Conservation (phyloP, 768 basidiomycete species). For the Kwoniella dendrophila region DNA sequence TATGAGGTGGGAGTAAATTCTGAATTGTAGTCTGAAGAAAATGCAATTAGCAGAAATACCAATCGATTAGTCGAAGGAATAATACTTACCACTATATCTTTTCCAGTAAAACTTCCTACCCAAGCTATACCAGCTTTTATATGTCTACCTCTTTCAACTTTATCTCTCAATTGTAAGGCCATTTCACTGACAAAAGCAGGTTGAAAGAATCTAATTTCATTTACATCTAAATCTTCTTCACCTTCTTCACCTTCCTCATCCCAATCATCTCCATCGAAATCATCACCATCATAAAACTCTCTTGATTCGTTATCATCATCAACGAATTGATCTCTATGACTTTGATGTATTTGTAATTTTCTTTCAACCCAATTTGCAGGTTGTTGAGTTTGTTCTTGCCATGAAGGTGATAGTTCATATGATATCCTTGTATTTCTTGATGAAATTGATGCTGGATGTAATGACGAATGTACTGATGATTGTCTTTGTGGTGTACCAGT, state of each 20-base stretch:
- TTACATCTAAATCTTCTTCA: conserved; percentile 61
- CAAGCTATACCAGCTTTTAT: conserved; percentile 93
- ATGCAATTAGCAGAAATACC: no score
- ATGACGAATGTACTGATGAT: conserved; percentile 23
- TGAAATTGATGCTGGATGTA: conserved; percentile 23
- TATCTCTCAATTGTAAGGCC: conserved; percentile 84
- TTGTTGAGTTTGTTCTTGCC: conserved; percentile 38
- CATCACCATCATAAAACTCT: conserved; percentile 18
- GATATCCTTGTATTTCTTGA: conserved; percentile 19
- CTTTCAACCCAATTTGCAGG: conserved; percentile 51
- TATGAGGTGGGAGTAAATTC: conserved; percentile 78
- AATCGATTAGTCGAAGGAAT: no score
- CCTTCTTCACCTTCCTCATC: conserved; percentile 37
- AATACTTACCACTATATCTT: conserved; percentile 80
- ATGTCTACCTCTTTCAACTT: conserved; percentile 81
- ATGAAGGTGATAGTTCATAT: conserved; percentile 39
- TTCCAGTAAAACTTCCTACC: conserved; percentile 86
- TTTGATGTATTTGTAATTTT: conserved; percentile 52
- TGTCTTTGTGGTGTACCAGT: conserved; percentile 22
- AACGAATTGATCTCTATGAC: conserved; percentile 27
- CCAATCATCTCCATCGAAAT: conserved; percentile 7
- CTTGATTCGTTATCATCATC: conserved; percentile 26
- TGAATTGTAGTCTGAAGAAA: conserved; percentile 76
- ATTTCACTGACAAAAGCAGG: conserved; percentile 83
- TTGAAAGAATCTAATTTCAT: conserved; percentile 79